These are phyloP conservation scores for Fraxinus dipetala DNA, from an alignment of 305 asterid species.

Conservation along the genomic window DNA sequence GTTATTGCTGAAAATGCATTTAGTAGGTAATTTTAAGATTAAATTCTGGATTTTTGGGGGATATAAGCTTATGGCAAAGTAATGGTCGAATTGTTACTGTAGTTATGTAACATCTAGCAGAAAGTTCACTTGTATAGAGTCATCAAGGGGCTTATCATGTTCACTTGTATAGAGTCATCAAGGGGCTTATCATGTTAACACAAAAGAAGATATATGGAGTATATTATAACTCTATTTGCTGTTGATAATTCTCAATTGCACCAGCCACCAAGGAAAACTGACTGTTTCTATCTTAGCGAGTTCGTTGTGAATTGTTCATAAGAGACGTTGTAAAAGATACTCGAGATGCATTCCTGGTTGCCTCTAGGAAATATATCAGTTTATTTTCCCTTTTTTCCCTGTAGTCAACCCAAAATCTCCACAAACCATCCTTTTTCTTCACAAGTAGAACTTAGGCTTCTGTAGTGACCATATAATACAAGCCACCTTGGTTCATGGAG, in stretches of 20 bases:
- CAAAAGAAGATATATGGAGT: background rate
- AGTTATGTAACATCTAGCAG: background rate
- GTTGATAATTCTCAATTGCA: conserved; percentile 13
- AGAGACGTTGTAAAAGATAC: background rate
- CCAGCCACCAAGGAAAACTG: background rate
- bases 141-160: conserved; percentile 19
- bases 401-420: background rate
- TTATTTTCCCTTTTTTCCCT: background rate
- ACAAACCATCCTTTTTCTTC: background rate
- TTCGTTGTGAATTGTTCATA: background rate
- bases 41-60: background rate
- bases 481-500: conserved; percentile 9
- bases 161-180: conserved; percentile 8
- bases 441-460: background rate
- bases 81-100: background rate
- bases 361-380: background rate
- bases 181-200: conserved; percentile 17
- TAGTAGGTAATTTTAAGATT: background rate
- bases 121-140: background rate
- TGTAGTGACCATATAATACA: conserved; percentile 10
- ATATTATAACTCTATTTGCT: conserved; percentile 1
- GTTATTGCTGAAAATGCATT: background rate
- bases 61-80: background rate
- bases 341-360: background rate
- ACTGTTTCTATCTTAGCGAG: background rate